phyloP scores from a whole-genome alignment of 1,139 yeast genomes.

The Yamadazyma conglobata region DNA sequence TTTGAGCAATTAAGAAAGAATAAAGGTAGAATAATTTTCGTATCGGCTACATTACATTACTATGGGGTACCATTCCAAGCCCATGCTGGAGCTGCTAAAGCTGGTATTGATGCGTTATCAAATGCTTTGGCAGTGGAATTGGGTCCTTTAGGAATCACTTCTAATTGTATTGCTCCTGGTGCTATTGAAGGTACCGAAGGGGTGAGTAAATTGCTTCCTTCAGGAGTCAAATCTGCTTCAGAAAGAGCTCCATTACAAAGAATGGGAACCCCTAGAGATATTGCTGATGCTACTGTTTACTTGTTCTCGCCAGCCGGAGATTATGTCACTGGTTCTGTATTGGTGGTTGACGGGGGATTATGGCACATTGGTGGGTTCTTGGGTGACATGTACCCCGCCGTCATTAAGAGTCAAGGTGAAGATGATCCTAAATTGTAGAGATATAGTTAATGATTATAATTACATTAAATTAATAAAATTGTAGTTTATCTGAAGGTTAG shows the following conservation, averaged over 20 bases:
- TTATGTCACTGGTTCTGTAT: constrained; percentile 73
- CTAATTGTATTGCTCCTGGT: constrained; percentile 90
- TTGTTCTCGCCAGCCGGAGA: constrained; percentile 79
- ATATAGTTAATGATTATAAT: background rate
- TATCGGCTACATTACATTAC: constrained; percentile 89
- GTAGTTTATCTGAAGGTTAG: too few species aligned
- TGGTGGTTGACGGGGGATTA: constrained; percentile 85
- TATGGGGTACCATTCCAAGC: constrained; percentile 87
- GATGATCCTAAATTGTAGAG: constrained; percentile 16
- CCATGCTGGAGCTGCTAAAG: constrained; percentile 94
- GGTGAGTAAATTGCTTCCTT: constrained; percentile 51
- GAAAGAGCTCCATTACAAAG: constrained; percentile 71
- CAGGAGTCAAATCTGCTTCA: constrained; percentile 30
- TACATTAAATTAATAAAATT: too few species aligned
- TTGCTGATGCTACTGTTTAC: constrained; percentile 85
- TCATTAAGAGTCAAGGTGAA: constrained; percentile 22
- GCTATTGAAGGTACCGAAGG: constrained; percentile 86
- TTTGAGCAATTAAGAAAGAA: constrained; percentile 62
- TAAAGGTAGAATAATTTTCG: constrained; percentile 75
- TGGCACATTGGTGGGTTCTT: constrained; percentile 69
- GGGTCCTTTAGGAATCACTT: constrained; percentile 84
- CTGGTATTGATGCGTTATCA: constrained; percentile 88
- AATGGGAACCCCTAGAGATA: constrained; percentile 70
- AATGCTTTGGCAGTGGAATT: constrained; percentile 84
- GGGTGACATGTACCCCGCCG: constrained; percentile 35